phyloP scores from a whole-genome alignment of 257 asterid genomes.

The Capsicum baccatum region DNA sequence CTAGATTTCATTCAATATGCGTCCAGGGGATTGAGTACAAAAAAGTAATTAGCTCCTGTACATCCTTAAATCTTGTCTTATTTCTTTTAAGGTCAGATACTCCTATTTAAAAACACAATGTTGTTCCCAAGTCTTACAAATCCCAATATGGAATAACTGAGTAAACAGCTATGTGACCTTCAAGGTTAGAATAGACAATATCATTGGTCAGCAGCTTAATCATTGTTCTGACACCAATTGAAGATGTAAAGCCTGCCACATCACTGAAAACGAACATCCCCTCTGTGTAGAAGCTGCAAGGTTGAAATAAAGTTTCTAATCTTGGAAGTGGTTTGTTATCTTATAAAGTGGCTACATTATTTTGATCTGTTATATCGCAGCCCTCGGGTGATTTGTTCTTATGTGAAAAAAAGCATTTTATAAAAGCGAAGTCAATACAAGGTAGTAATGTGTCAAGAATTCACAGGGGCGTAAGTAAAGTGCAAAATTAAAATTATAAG shows the following conservation, averaged over 20 bases:
- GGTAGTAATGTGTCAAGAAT: background rate
- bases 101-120: background rate
- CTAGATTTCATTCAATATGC: background rate
- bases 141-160: background rate
- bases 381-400: background rate
- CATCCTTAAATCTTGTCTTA: background rate
- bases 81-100: background rate
- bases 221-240: slow-evolving; percentile 13
- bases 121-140: background rate
- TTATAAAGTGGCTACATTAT: background rate
- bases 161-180: slow-evolving; percentile 3
- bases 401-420: background rate
- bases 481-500: background rate
- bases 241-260: background rate
- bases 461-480: background rate
- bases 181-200: slow-evolving; percentile 12
- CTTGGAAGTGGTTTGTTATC: slow-evolving; percentile 9
- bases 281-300: background rate
- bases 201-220: slow-evolving; percentile 18
- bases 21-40: slow-evolving; percentile 8
- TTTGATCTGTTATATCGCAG: background rate
- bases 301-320: background rate
- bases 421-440: background rate
- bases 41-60: background rate
- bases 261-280: background rate